Base-by-base conservation (phyloP, 352 stramenopile species). In the Pythium aquatile region DNA sequence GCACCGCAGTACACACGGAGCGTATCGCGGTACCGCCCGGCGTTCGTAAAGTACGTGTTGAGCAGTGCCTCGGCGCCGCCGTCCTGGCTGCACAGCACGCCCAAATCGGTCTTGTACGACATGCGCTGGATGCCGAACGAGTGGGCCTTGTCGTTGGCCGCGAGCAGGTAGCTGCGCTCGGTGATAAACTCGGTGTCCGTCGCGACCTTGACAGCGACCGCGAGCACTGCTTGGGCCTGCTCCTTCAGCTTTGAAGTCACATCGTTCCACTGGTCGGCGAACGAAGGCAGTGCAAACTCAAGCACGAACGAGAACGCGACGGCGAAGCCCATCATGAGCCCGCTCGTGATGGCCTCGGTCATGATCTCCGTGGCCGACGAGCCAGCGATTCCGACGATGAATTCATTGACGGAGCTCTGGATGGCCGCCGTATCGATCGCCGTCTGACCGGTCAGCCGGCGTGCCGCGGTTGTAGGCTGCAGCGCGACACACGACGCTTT, bases 401-500 rank as follows among this genome's bases (percentile, higher is more conserved):
- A 11, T 9, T 53, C 39, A 16, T 20, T 46, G 5, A 46, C 16
- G 39, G 39, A 46, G 7, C 39, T 35, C 32, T 35, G 32, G 5
- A 46, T 55, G 9, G 49, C 48, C 11, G 46, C 46, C 10, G 14
- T 29, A n/a, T 55, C 28, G 48, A 55, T 55, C 16, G 24, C 24
- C 28, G 20, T 58, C 10, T 46, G 14, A 17, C 29, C 52, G 17
- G 29, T 30, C n/a, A 58, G 52, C 1, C 32, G 52, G 3, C 52
- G 52, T 16, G n/a, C 16, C 39, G 10, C 20, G 9, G 14, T 44
- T 16, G 51, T 26, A 7, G 30, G 30, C 30, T 57, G 51, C 2
- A 57, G 51, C 17, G 51, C 28, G 5, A 14, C 51, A 44, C 51
- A 57, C 7, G 51, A 57, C 14, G 51, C 35, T 24, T 35, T 30